Evolutionary conservation across 2,329 filamentous ascomycete species (phyloP).

Genomic region (Verticillium nubilum): DNA sequence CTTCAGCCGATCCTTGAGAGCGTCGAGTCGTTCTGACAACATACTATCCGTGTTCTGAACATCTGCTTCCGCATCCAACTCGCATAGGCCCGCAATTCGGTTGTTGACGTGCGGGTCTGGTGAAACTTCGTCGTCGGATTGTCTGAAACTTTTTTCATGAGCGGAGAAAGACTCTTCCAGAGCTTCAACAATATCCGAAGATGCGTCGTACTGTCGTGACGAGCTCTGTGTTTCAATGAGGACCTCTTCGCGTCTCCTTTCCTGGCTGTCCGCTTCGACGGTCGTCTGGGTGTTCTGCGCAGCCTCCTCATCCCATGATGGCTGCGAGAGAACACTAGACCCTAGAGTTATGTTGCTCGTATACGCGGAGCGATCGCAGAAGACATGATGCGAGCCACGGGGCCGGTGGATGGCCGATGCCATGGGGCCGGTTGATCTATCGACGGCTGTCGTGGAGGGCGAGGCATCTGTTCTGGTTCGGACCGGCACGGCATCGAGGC

Average conservation of each 20-base stretch:
- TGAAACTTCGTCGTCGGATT: background rate
- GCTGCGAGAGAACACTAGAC: conserved; percentile 10
- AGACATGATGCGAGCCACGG: background rate
- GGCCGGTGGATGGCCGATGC: background rate
- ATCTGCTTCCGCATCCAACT: background rate
- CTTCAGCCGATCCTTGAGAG: background rate
- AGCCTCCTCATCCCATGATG: conserved; percentile 3
- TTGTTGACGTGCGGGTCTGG: background rate
- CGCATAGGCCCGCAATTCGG: background rate
- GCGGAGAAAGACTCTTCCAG: background rate
- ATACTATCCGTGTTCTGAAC: background rate
- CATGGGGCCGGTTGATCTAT: background rate
- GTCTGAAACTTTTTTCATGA: background rate
- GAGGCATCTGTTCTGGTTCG: background rate
- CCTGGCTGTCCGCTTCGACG: background rate
- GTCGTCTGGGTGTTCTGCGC: background rate
- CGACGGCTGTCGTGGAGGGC: background rate
- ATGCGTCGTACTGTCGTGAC: background rate
- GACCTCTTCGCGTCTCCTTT: background rate
- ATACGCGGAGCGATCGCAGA: background rate
- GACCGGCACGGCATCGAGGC: background rate
- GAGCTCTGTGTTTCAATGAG: background rate
- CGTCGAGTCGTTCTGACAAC: background rate
- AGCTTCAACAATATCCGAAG: background rate
- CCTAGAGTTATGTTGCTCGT: background rate